These are phyloP conservation scores for Diversispora epigaea DNA, from an alignment of 192 early-diverging fungal genomes.

Conservation along the genomic window DNA sequence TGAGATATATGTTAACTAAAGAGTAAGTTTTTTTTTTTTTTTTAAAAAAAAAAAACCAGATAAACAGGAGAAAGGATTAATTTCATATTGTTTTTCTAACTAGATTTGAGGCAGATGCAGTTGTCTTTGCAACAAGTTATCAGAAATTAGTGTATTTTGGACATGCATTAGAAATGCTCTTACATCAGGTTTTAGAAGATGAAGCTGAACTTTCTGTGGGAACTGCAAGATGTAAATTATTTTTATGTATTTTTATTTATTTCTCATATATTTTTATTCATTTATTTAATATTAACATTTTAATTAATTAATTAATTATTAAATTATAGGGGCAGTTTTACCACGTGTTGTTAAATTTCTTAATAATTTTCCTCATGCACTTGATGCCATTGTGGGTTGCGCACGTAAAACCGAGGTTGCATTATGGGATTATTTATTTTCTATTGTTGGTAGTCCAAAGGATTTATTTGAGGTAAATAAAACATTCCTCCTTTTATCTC, in stretches of 20 bases:
- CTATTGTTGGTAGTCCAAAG: constrained; percentile 79
- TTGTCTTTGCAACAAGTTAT: constrained; percentile 67
- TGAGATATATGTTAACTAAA: constrained; percentile 58
- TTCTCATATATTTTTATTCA: neutral
- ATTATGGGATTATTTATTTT: constrained; percentile 87
- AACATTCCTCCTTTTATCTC: constrained; percentile 1
- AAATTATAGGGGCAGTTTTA: constrained; percentile 53
- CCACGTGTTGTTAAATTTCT: constrained; percentile 74
- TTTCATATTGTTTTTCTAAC: neutral
- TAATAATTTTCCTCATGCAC: constrained; percentile 71
- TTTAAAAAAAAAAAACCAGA: neutral
- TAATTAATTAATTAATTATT: neutral
- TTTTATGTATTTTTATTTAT: neutral
- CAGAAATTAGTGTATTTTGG: constrained; percentile 81
- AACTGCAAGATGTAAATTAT: constrained; percentile 42
- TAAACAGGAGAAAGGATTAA: neutral
- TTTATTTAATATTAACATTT: neutral
- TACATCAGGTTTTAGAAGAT: constrained; percentile 85
- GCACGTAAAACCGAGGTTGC: constrained; percentile 96
- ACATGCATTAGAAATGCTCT: constrained; percentile 89
- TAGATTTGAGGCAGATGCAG: constrained; percentile 60
- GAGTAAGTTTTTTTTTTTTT: constrained; percentile 35
- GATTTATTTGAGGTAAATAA: constrained; percentile 74
- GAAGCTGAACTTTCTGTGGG: constrained; percentile 63
- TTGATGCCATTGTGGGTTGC: constrained; percentile 92